Conservation (phyloP, 345 rosid genomes). For the Populus pruinosa region DNA sequence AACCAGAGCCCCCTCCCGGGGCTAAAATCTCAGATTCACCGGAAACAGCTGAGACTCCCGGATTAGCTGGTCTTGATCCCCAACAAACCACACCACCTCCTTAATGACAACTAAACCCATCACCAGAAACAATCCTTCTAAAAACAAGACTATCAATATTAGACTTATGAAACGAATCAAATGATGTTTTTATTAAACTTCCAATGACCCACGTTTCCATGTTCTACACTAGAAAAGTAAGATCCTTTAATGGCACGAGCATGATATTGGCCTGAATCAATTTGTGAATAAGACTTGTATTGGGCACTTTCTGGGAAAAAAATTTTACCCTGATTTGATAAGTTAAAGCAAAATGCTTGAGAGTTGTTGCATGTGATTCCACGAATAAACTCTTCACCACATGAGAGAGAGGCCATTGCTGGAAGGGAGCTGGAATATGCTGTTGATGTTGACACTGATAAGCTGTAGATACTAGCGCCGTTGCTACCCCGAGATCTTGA, state of each 20-base stretch:
- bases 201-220: conserved; percentile 77
- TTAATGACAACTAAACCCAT: conserved; percentile 66
- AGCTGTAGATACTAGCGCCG: conserved; percentile 6
- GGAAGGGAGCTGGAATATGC: conserved; percentile 39
- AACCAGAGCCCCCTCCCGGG: conserved; percentile 49
- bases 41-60: conserved; percentile 42
- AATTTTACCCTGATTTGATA: conserved; percentile 41
- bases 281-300: conserved; percentile 57
- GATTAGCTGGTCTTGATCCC: conserved; percentile 57
- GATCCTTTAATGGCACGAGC: conserved; percentile 81
- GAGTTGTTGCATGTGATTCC: conserved; percentile 70
- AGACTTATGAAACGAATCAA: conserved; percentile 9
- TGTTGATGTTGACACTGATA: conserved; percentile 24
- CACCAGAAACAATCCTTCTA: conserved; percentile 62
- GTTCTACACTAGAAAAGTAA: conserved; percentile 62
- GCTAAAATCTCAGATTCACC: conserved; percentile 48
- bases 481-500: no score
- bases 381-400: conserved; percentile 74
- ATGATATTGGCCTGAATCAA: conserved; percentile 77
- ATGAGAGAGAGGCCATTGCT: conserved; percentile 61
- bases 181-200: conserved; percentile 21
- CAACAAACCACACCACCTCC: conserved; percentile 84
- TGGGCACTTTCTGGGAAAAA: conserved; percentile 54
- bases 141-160: conserved; percentile 45
- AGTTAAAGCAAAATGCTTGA: conserved; percentile 63